phyloP scores from a whole-genome alignment of 108 stramenopile genomes.

The Nitzschia inconspicua region DNA sequence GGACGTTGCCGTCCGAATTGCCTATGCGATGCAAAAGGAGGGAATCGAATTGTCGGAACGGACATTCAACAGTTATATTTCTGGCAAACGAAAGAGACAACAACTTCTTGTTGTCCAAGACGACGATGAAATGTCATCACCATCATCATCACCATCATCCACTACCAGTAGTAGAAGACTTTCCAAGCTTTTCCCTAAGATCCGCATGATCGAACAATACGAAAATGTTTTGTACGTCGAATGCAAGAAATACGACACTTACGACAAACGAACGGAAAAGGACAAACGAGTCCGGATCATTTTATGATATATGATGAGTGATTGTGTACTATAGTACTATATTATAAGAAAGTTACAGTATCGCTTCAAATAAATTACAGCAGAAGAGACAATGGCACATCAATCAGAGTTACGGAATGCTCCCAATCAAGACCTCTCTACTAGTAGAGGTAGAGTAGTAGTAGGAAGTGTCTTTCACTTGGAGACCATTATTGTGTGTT shows the following conservation, averaged over 20 bases:
- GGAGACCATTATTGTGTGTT: too few species aligned
- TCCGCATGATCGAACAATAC: conserved; percentile 41
- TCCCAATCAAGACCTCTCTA: too few species aligned
- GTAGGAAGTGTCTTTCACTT: too few species aligned
- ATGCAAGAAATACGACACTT: conserved; percentile 66
- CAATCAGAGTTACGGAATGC: too few species aligned
- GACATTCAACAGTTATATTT: conserved; percentile 49
- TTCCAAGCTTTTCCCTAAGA: conserved; percentile 26
- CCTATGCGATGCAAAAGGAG: conserved; percentile 72
- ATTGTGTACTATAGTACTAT: not conserved
- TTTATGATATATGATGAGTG: conserved; percentile 25
- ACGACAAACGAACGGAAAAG: conserved; percentile 52
- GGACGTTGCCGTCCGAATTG: conserved; percentile 66
- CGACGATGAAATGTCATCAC: not conserved
- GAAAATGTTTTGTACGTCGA: conserved; percentile 68
- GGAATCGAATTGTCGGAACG: conserved; percentile 59
- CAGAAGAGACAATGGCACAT: too few species aligned
- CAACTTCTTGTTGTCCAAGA: not conserved
- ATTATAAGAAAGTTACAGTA: not conserved
- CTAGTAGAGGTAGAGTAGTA: too few species aligned
- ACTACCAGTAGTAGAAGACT: too few species aligned
- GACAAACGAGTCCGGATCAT: conserved; percentile 76
- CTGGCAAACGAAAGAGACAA: conserved; percentile 47
- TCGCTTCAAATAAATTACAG: not conserved
- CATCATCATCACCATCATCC: too few species aligned